These are phyloP conservation scores for Pseudogymnoascus sp. DNA, from an alignment of 2,329 filamentous ascomycete species.

Conservation along the genomic window DNA sequence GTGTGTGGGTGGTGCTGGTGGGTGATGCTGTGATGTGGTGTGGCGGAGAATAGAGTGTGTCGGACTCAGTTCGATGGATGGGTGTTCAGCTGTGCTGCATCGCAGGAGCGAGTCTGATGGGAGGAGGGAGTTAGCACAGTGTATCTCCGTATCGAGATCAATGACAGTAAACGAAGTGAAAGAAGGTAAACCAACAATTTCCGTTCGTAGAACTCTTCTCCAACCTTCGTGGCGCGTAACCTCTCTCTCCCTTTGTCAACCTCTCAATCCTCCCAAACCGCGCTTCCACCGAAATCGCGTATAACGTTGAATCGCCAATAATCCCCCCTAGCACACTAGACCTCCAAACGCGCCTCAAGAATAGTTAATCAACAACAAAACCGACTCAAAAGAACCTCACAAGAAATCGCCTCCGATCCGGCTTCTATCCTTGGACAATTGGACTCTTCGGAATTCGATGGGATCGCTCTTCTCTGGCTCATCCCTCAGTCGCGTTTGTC, in stretches of 20 bases:
- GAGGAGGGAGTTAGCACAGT: not conserved
- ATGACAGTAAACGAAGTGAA: not conserved
- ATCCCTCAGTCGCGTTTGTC: not conserved
- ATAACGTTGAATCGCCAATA: not conserved
- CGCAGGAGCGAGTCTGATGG: not conserved
- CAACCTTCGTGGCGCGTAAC: constrained; percentile 2
- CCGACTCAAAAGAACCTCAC: not conserved
- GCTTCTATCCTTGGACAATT: not conserved
- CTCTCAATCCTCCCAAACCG: not conserved
- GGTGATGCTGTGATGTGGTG: not conserved
- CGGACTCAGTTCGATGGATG: constrained; percentile 1
- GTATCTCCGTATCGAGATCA: not conserved
- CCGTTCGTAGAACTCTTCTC: not conserved
- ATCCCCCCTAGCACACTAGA: not conserved
- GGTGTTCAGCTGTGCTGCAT: constrained; percentile 7
- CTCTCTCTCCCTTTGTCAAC: not conserved
- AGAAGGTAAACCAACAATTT: not conserved
- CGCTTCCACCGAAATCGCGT: constrained; percentile 4
- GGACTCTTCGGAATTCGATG: not conserved
- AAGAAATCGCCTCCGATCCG: not conserved
- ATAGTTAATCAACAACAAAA: not conserved
- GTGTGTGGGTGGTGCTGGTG: not conserved
- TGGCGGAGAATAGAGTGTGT: not conserved
- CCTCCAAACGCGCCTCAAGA: not conserved
- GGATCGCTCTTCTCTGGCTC: not conserved